phyloP scores from a whole-genome alignment of 2,329 filamentous ascomycete species.

The Penicillium capsulatum region DNA sequence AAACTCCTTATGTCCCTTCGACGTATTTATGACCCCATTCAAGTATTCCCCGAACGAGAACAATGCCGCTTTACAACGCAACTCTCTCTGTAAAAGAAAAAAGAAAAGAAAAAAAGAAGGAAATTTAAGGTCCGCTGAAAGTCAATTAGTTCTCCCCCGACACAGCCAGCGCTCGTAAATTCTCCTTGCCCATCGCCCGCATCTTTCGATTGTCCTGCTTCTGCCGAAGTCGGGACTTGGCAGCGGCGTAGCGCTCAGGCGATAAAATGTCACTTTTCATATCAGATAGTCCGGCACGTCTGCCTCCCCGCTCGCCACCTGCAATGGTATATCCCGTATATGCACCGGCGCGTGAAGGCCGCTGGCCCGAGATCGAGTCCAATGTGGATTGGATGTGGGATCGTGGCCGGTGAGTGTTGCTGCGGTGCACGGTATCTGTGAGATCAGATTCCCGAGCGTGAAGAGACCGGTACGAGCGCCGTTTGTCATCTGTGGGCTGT shows the following conservation, averaged over 20 bases:
- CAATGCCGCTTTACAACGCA: too few relatives aligned
- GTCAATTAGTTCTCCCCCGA: slow-evolving; percentile 5
- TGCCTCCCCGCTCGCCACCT: slow-evolving; percentile 20
- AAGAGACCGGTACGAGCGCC: slow-evolving; percentile 24
- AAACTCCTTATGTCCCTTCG: too few relatives aligned
- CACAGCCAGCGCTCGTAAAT: slow-evolving; percentile 13
- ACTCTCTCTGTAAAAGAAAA: too few relatives aligned
- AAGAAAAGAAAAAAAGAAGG: too few relatives aligned
- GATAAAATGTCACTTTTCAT: slow-evolving; percentile 25
- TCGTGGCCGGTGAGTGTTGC: slow-evolving; percentile 21
- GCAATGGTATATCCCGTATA: slow-evolving; percentile 20
- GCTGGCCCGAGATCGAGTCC: slow-evolving; percentile 25
- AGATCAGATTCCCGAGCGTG: slow-evolving; percentile 16
- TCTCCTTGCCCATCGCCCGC: slow-evolving; percentile 34
- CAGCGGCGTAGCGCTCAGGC: slow-evolving; percentile 33
- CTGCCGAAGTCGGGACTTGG: slow-evolving; percentile 34
- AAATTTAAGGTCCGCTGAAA: too few relatives aligned
- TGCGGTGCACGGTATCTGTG: slow-evolving; percentile 12
- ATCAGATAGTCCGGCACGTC: slow-evolving; percentile 21
- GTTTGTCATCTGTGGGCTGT: slow-evolving; percentile 18
- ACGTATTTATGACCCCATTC: too few relatives aligned
- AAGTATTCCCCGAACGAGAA: too few relatives aligned
- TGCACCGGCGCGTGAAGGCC: slow-evolving; percentile 9
- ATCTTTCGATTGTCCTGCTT: slow-evolving; percentile 25
- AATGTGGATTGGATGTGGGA: slow-evolving; percentile 28